Evolutionary conservation across 495 filamentous ascomycete species (phyloP).

Genomic region (Rhypophila decipiens): DNA sequence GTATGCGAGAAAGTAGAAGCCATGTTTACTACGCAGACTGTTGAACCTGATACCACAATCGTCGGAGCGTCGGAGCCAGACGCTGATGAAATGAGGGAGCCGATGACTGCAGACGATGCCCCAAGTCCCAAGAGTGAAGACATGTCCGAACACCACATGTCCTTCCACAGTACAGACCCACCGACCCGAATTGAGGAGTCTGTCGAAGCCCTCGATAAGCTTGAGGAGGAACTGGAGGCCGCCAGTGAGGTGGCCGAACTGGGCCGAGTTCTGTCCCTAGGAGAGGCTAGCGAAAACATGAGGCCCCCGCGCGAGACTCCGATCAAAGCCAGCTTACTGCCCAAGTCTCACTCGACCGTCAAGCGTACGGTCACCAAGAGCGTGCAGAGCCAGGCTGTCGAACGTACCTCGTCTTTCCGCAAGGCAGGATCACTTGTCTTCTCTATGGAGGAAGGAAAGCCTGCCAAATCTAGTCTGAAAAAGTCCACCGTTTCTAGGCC

Average conservation of each 20-base stretch:
- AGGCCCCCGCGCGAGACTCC: neutral
- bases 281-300: constrained; percentile 5
- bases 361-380: constrained; percentile 12
- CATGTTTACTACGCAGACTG: constrained; percentile 9
- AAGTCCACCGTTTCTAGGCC: constrained; percentile 26
- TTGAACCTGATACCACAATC: constrained; percentile 7
- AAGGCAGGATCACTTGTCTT: constrained; percentile 30
- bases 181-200: constrained; percentile 60
- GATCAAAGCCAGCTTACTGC: constrained; percentile 5
- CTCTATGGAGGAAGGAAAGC: constrained; percentile 23
- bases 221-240: constrained; percentile 61
- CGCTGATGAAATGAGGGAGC: neutral
- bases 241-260: constrained; percentile 37
- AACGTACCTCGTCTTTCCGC: constrained; percentile 23
- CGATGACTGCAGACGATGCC: constrained; percentile 16
- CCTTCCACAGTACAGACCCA: constrained; percentile 29
- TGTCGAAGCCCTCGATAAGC: constrained; percentile 59
- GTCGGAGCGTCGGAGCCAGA: constrained; percentile 8
- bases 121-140: constrained; percentile 20
- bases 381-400: constrained; percentile 19
- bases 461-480: constrained; percentile 10
- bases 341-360: constrained; percentile 10
- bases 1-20: constrained; percentile 4
- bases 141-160: constrained; percentile 33
- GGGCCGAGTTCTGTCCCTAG: constrained; percentile 30